Evolutionary conservation across 1,284 basidiomycete genomes (phyloP).

Genomic region (Fomitopsis schrenkii): DNA sequence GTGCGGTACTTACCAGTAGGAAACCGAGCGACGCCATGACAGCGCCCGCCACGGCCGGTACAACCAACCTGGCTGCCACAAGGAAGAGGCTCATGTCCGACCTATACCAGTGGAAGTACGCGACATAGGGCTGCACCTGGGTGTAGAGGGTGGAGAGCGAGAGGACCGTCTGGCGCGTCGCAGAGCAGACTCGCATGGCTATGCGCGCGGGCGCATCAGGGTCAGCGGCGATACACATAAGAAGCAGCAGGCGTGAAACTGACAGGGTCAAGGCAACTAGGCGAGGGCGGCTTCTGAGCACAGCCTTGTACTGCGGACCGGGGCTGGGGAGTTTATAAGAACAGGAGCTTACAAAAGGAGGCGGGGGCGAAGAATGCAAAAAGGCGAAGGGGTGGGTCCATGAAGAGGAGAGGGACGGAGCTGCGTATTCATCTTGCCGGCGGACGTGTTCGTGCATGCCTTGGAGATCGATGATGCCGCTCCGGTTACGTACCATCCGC

Average conservation of each 20-base stretch:
- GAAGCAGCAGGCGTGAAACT: neutral
- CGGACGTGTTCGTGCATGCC: neutral
- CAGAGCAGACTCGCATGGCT: neutral
- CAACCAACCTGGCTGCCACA: neutral
- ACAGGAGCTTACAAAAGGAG: too few species aligned
- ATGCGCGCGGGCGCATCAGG: neutral
- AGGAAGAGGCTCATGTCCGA: neutral
- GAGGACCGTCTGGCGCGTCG: neutral
- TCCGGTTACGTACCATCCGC: neutral
- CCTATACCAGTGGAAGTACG: conserved; percentile 1
- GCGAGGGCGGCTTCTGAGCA: neutral
- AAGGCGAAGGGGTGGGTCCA: neutral
- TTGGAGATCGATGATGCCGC: neutral
- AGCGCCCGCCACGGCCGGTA: neutral
- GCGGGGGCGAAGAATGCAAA: neutral
- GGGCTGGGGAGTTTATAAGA: neutral
- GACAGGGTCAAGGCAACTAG: neutral
- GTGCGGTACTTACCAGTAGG: neutral
- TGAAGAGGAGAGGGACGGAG: neutral
- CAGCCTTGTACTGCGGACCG: too few species aligned
- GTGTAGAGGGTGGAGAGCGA: neutral
- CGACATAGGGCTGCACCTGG: neutral
- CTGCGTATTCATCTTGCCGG: neutral
- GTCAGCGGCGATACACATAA: neutral
- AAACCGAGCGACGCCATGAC: neutral